These are phyloP conservation scores for Canna indica DNA, from an alignment of 176 grass and related monocot genomes.

Conservation along the genomic window DNA sequence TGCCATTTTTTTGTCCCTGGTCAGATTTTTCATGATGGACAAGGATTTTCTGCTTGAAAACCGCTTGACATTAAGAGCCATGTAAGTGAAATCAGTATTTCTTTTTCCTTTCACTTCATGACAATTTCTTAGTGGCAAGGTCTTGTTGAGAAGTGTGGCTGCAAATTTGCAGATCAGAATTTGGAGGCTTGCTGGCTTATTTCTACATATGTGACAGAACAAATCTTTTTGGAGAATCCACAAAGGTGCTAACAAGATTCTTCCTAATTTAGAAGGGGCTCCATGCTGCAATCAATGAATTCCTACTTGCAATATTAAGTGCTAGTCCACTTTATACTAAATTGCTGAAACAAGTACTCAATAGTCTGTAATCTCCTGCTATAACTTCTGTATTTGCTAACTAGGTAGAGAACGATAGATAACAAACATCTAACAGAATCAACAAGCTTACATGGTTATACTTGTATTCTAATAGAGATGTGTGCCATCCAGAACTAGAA, in stretches of 20 bases:
- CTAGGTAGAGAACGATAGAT: background rate
- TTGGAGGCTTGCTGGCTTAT: conserved; percentile 53
- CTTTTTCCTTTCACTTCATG: background rate
- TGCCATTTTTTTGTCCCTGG: conserved; percentile 13
- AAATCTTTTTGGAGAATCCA: conserved; percentile 60
- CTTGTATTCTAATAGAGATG: background rate
- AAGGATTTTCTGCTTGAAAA: conserved; percentile 75
- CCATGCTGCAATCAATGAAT: background rate
- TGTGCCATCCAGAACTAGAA: background rate
- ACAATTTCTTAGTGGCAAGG: background rate
- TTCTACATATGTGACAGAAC: conserved; percentile 90
- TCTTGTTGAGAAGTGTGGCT: background rate
- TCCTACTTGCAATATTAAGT: background rate
- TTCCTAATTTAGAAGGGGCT: background rate
- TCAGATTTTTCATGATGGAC: conserved; percentile 76
- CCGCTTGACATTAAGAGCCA: conserved; percentile 50
- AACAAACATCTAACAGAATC: background rate
- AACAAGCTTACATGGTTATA: background rate
- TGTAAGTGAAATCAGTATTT: conserved; percentile 40
- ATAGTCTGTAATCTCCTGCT: background rate
- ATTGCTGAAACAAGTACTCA: no score
- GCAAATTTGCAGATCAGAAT: conserved; percentile 45
- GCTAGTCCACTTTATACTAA: no score
- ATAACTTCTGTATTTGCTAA: background rate
- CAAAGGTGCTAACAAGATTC: conserved; percentile 56